Evolutionary conservation across 2,329 filamentous ascomycete genomes (phyloP).

Genomic region (Ilyonectria robusta): DNA sequence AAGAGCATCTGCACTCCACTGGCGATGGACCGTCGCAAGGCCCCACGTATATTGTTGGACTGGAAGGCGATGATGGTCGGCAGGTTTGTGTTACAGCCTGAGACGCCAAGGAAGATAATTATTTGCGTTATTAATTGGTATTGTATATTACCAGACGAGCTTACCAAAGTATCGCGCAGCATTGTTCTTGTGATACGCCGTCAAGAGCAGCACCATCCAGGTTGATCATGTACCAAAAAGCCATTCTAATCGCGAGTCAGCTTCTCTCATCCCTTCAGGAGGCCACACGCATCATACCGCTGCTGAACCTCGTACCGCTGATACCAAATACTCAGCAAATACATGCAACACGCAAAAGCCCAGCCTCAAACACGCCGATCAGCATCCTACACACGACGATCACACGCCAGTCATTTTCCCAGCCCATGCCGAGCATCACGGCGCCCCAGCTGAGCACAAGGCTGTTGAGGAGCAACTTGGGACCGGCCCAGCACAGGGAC

Average conservation of each 20-base stretch:
- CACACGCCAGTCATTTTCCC: conserved; percentile 42
- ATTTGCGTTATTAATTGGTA: background rate
- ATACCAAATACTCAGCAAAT: conserved; percentile 55
- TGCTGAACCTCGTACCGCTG: conserved; percentile 71
- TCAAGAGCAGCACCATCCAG: conserved; percentile 51
- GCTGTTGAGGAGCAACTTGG: conserved; percentile 46
- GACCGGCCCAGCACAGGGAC: conserved; percentile 49
- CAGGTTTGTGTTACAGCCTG: conserved; percentile 33
- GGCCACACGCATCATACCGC: conserved; percentile 48
- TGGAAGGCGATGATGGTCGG: conserved; percentile 38
- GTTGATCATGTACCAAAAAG: conserved; percentile 50
- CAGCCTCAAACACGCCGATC: conserved; percentile 58
- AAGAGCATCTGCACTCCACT: conserved; percentile 51
- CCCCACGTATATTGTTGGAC: conserved; percentile 52
- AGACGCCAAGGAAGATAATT: conserved; percentile 37
- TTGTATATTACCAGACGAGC: background rate
- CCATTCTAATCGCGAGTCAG: conserved; percentile 42
- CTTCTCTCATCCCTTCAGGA: background rate
- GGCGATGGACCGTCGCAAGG: conserved; percentile 47
- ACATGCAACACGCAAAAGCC: conserved; percentile 60
- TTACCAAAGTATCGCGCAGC: conserved; percentile 49
- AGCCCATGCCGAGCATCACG: conserved; percentile 50
- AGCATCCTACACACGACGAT: conserved; percentile 28
- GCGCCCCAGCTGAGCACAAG: conserved; percentile 52
- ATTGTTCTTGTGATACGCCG: conserved; percentile 38